Conservation (phyloP, 148 eudicot genomes). For the Chenopodium album region DNA sequence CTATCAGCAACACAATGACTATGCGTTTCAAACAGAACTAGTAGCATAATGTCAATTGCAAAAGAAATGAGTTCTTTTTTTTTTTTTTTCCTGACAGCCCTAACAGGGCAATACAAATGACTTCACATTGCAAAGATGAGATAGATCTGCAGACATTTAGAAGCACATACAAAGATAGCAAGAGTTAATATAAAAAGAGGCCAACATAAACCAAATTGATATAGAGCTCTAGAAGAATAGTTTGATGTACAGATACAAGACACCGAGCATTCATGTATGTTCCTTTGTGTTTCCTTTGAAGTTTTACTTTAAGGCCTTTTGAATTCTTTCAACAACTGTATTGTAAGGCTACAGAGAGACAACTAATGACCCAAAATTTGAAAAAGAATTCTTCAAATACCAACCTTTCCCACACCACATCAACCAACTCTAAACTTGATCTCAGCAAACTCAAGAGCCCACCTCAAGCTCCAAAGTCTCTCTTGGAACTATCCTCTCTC, state of each 20-base stretch:
- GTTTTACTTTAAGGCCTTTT: not conserved
- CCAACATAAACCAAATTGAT: not conserved
- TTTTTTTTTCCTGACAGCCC: too few relatives aligned
- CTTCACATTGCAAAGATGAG: not conserved
- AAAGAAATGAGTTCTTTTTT: too few relatives aligned
- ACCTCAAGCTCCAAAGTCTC: not conserved
- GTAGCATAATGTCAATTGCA: not conserved
- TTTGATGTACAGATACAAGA: not conserved
- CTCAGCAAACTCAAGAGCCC: not conserved
- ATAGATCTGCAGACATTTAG: not conserved
- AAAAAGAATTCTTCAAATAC: not conserved
- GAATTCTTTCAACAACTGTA: not conserved
- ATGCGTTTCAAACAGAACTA: too few relatives aligned
- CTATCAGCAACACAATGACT: not conserved
- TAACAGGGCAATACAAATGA: not conserved
- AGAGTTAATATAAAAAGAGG: not conserved
- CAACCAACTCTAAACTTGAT: not conserved
- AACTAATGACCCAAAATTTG: not conserved
- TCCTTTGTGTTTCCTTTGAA: not conserved
- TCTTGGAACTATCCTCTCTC: not conserved
- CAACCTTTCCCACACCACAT: not conserved
- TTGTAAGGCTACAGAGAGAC: not conserved
- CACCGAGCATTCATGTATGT: not conserved
- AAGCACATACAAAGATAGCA: conserved; percentile 2
- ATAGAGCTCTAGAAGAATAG: not conserved